Evolutionary conservation across 208 protist species (phyloP).

Genomic region (Phytomonas francai): DNA sequence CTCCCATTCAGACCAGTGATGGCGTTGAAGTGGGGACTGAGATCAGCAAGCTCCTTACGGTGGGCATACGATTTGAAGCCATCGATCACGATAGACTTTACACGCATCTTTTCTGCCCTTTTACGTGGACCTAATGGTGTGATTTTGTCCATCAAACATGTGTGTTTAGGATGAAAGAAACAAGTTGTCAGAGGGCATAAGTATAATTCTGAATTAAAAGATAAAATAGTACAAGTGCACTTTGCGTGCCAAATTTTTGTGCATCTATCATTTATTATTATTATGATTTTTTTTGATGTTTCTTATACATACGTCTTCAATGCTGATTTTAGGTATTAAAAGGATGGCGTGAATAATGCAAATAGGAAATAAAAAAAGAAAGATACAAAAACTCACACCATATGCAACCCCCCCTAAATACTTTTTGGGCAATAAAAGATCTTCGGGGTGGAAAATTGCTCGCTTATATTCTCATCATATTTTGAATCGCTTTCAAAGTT

Average conservation of each 20-base stretch:
- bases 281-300: not conserved
- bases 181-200: not conserved
- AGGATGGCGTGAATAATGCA: not conserved
- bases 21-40: conserved; percentile 99
- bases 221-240: not conserved
- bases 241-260: not conserved
- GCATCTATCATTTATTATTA: not conserved
- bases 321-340: not conserved
- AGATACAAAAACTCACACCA: not conserved
- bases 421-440: not conserved
- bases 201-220: not conserved
- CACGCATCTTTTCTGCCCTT: conserved; percentile 88
- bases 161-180: not conserved
- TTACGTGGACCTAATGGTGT: not conserved
- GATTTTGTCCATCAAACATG: conserved; percentile 2
- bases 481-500: not conserved
- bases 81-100: conserved; percentile 99
- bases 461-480: not conserved
- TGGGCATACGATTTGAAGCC: conserved; percentile 99
- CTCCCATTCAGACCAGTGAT: conserved; percentile 99
- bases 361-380: not conserved
- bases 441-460: not conserved
- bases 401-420: not conserved
- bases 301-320: not conserved
- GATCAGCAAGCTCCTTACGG: conserved; percentile 93